Base-by-base conservation (phyloP, 495 filamentous ascomycete species). In the Neurospora sp. region DNA sequence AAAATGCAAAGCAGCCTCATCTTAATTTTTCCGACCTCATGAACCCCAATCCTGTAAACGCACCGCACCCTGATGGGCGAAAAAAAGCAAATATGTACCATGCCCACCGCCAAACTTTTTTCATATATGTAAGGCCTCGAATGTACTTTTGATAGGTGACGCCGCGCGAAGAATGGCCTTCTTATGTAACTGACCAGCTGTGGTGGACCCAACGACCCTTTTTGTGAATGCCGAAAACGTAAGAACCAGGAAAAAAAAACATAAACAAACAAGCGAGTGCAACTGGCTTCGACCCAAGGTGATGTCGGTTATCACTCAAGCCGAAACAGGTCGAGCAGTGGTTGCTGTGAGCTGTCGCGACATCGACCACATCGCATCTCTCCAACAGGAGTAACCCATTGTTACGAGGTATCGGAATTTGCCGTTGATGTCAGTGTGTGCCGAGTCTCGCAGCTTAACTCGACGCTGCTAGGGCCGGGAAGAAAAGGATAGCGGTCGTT, bases 81-180 rank as follows among this genome's bases (percentile, higher is more conserved):
- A 8, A 80, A 76, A 59, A 73, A 76, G 11, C 72, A 74, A 27
- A 74, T 75, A 75, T 79, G 75, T 77, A 75, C 77, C 75, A 46
- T 41, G 31, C 72, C 71, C 35, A 38, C 76, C 70, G 41, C 35
- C 70, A 69, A 79, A 75, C 75, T 79, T 79, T 81, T 81, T 69
- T 72, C 65, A 72, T 69, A 65, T 35, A 35, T 35, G 53, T 31
- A 61, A 16, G 53, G 53, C 53, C 53, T 65, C 27, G 53, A 35
- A 31, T 35, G 31, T 31, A 65, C 53, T 65, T 65, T 65, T 65
- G 27, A 65, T 31, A 35, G 53, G 53, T 18, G 53, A 65, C 53
- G 27, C 53, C 53, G 53, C 53, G 27, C 53, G 27, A 65, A 65
- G 27, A 18, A 65, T 65, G 53, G 53, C 53, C 53, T 65, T 35